Conservation (phyloP, 177 flowering plant species). For the Tripterygium wilfordii region DNA sequence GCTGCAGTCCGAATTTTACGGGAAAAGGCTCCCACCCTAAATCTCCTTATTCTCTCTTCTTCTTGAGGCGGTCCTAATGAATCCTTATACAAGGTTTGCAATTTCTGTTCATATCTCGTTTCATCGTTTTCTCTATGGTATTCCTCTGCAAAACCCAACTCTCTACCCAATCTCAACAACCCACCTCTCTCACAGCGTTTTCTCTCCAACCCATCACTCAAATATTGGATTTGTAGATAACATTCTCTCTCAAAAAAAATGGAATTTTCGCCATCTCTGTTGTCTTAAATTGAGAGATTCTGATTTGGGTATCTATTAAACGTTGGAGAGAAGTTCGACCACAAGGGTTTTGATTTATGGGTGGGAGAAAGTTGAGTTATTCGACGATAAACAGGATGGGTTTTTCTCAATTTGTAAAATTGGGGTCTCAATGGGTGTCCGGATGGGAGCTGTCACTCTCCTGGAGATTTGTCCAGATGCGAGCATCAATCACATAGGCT, state of each 20-base stretch:
- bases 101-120: not conserved
- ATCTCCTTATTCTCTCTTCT: too few species aligned
- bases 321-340: not conserved
- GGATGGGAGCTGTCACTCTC: slow-evolving; percentile 27
- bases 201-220: too few species aligned
- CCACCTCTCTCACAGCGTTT: not conserved
- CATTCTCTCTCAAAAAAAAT: too few species aligned
- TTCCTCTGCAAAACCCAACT: not conserved
- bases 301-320: too few species aligned
- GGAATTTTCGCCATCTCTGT: too few species aligned
- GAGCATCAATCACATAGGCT: slow-evolving; percentile 59
- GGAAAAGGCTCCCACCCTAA: too few species aligned
- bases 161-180: too few species aligned
- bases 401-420: slow-evolving; percentile 26
- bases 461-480: slow-evolving; percentile 63
- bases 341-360: slow-evolving; percentile 25
- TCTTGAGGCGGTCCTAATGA: too few species aligned
- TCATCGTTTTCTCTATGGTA: slow-evolving; percentile 3
- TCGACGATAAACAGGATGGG: slow-evolving; percentile 31
- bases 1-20: too few species aligned
- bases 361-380: slow-evolving; percentile 20
- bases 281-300: too few species aligned
- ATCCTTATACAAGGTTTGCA: too few species aligned
- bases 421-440: slow-evolving; percentile 35
- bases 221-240: too few species aligned